Base-by-base conservation (phyloP, 345 rosid species). In the Salix udensis region DNA sequence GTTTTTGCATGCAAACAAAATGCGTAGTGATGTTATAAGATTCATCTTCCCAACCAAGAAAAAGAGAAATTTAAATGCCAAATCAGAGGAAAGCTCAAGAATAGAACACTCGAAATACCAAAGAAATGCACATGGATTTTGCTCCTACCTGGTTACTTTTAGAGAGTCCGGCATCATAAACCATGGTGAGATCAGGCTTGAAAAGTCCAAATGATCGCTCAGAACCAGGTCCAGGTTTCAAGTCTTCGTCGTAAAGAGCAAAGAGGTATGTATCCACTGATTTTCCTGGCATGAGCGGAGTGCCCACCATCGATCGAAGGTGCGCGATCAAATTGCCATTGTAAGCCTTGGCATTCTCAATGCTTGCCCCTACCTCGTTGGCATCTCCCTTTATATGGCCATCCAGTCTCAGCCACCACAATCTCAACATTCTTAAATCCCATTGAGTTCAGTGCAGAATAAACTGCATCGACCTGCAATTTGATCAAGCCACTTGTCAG, bases 381-480 rank as follows among this genome's bases (percentile, higher is more conserved):
- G 53, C 75, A 76, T 93, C 99, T 58, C 99, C 99, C 99, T 71
- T 87, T 89, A 83, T 92, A 96, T 5, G 99, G 95, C 99, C 99
- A 96, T 1, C 99, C 99, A 6, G 98, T 96, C 86, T 96, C 98
- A 9, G 98, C 97, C 11, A 96, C 97, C 78, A 89, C 80, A 34
- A 96, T 96, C 78, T 96, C 98, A 53, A 96, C 94, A 74, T 86
- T 76, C 76, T 89, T 89, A 72, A 85, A 93, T 9, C 94, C 97
- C 83, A 91, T 72, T 0, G 91, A 60, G 40, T 80, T 81, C 71
- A 93, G 75, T 1, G 99, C 99, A 71, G 97, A 89, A 58, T 76
- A 82, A 68, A 92, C 89, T 3, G 95, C 96, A 87, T 96, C 99
- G 24, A 92, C 92, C 98, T 94, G 81, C 39, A 61, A 77, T 34